phyloP scores from a whole-genome alignment of 768 basidiomycete genomes.

The Boletus eberwhitei region DNA sequence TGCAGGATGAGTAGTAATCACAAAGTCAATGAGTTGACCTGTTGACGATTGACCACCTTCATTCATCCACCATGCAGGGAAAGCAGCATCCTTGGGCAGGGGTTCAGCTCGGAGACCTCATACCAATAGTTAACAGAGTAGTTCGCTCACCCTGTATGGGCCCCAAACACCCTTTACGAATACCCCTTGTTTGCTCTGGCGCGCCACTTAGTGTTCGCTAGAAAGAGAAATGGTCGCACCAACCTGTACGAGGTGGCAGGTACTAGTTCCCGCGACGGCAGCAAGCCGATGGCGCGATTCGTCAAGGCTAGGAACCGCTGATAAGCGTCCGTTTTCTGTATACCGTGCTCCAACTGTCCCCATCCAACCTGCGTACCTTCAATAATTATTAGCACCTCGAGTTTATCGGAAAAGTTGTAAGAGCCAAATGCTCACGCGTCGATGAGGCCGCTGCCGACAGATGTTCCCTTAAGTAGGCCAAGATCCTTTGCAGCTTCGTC shows the following conservation, averaged over 20 bases:
- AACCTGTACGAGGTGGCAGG: constrained; percentile 92
- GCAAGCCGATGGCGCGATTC: constrained; percentile 84
- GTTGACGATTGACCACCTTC: constrained; percentile 99
- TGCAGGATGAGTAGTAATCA: constrained; percentile 88
- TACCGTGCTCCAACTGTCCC: constrained; percentile 88
- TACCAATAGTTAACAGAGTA: neutral
- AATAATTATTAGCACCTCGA: neutral
- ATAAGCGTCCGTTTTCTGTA: constrained; percentile 49
- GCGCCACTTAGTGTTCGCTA: neutral
- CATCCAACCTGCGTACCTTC: constrained; percentile 91
- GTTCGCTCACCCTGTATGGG: constrained; percentile 61
- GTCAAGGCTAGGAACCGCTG: constrained; percentile 57
- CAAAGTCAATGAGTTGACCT: constrained; percentile 91
- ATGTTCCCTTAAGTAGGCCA: constrained; percentile 79
- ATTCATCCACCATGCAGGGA: constrained; percentile 99
- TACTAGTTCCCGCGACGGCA: constrained; percentile 93
- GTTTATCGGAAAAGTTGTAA: neutral
- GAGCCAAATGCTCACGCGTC: constrained; percentile 65
- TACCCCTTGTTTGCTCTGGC: constrained; percentile 73
- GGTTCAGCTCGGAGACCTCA: constrained; percentile 1
- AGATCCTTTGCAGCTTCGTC: constrained; percentile 78
- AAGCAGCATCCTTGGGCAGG: constrained; percentile 66
- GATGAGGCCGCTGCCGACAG: constrained; percentile 92
- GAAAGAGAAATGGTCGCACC: constrained; percentile 2
- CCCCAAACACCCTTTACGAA: constrained; percentile 95